Conservation (phyloP, 2,329 filamentous ascomycete species). For the Monosporascus sp. region DNA sequence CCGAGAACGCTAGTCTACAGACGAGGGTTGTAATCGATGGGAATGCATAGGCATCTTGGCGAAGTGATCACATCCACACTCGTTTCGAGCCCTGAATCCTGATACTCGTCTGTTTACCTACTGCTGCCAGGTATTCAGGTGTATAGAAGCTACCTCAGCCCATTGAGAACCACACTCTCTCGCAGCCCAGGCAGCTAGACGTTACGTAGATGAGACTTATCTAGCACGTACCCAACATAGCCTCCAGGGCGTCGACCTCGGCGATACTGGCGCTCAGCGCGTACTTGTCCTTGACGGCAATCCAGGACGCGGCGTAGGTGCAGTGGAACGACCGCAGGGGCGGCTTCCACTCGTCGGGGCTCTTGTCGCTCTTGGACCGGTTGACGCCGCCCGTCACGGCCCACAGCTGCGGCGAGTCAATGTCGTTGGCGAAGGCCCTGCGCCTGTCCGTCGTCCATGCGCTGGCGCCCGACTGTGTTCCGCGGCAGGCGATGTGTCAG, state of each 20-base stretch:
- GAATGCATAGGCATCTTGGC: too few species aligned
- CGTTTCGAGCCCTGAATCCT: too few species aligned
- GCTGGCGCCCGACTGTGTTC: slow-evolving; percentile 59
- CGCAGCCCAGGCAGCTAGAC: not conserved
- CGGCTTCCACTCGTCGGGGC: slow-evolving; percentile 74
- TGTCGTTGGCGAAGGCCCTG: slow-evolving; percentile 70
- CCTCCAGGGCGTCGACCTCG: slow-evolving; percentile 64
- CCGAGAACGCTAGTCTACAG: too few species aligned
- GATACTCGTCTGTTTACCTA: too few species aligned
- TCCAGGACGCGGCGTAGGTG: slow-evolving; percentile 72
- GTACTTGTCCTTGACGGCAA: slow-evolving; percentile 73
- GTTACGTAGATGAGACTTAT: not conserved
- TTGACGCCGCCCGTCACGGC: slow-evolving; percentile 77
- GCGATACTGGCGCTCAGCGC: slow-evolving; percentile 61
- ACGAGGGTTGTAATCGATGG: too few species aligned
- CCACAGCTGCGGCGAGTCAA: slow-evolving; percentile 69
- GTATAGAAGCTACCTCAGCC: not conserved
- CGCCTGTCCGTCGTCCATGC: slow-evolving; percentile 66
- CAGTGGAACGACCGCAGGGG: slow-evolving; percentile 65
- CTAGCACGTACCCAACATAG: slow-evolving; percentile 62
- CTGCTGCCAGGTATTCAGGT: too few species aligned
- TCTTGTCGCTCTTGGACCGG: slow-evolving; percentile 64
- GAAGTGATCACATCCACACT: too few species aligned
- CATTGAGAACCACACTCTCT: too few species aligned
- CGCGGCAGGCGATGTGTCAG: not conserved